Base-by-base conservation (phyloP, 2,329 filamentous ascomycete species). In the Fusarium continuum region DNA sequence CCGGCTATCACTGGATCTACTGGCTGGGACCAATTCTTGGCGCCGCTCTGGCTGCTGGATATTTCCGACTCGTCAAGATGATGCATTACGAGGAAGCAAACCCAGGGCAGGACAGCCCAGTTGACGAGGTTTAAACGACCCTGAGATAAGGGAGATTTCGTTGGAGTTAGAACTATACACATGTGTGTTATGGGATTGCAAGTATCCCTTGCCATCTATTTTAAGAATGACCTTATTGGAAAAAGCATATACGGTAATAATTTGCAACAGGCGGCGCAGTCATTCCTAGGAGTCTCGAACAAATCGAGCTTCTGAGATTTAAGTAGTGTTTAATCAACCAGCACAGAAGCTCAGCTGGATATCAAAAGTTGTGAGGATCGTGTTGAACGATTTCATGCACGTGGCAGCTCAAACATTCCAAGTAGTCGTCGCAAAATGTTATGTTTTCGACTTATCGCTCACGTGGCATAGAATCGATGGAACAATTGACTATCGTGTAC, bases 11-110 rank as follows among this genome's bases (percentile, higher is more conserved):
- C 53, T 82, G 80, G 80, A 81, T 82, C 56, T 82, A 81, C 71
- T 82, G 80, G 79, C 55, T 84, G 23, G 83, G 82, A 0, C 83
- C 83, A 6, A 65, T 76, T 6, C 67, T 82, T 7, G 83, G 83
- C 0, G 72, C 77, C 2, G 60, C 80, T 4, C 69, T 84, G 14
- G 82, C 83, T 8, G 76, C 75, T 7, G 72, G 66, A 2, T 75
- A 83, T 20, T 85, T 82, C 72, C 78, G 78, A 55, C 57, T 83
- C 1, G 72, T 85, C 26, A 82, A 81, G 65, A 52, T 70, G 4
- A 72, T 83, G 45, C 76, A 83, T 43, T 85, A 83, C 62, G 76
- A 81, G 57, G 79, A 76, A 20, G 75, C 74, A 17, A 81, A 82
- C 58, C 76, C 76, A 0, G 79, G 77, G 6, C 80, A 82, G 51